Conservation (phyloP, 75 land plant species). For the Adiantum capillusveneris region DNA sequence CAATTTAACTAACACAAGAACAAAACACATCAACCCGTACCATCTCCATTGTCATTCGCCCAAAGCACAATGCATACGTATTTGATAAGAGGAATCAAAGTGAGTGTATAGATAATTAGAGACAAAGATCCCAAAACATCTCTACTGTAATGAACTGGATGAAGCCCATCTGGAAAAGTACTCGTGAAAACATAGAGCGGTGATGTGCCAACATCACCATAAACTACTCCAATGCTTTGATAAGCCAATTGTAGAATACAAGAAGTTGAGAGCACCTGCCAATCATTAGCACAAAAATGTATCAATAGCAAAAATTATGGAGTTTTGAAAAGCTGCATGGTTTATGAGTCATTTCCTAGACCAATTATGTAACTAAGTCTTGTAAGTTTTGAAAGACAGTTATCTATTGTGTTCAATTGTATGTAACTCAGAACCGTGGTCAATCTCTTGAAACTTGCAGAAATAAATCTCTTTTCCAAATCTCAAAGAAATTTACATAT, state of each 20-base stretch:
- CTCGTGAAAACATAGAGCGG: constrained; percentile 45
- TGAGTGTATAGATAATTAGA: constrained; percentile 60
- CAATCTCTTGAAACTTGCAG: no score
- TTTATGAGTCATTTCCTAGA: no score
- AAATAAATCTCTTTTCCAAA: no score
- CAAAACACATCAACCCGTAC: no score
- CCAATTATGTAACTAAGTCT: no score
- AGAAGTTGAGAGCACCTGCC: constrained; percentile 14
- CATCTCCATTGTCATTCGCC: constrained; percentile 75
- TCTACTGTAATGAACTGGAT: constrained; percentile 5
- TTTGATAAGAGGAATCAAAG: constrained; percentile 61
- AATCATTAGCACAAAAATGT: background rate
- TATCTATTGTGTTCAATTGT: no score
- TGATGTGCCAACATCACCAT: constrained; percentile 51
- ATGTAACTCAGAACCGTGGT: no score
- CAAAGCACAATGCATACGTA: constrained; percentile 63
- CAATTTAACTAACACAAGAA: no score
- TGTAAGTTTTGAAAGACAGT: no score
- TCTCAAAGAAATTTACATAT: no score
- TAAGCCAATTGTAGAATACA: constrained; percentile 25
- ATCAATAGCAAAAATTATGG: no score
- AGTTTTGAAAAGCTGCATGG: no score
- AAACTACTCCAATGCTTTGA: constrained; percentile 41
- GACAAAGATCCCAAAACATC: constrained; percentile 57
- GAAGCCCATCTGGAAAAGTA: constrained; percentile 17